Percentiles rank a stretch among this genome's conserved stretches.
These are phyloP conservation scores for Turnera subulata DNA, from an alignment of 345 rosid genomes.

Conservation along the genomic window DNA sequence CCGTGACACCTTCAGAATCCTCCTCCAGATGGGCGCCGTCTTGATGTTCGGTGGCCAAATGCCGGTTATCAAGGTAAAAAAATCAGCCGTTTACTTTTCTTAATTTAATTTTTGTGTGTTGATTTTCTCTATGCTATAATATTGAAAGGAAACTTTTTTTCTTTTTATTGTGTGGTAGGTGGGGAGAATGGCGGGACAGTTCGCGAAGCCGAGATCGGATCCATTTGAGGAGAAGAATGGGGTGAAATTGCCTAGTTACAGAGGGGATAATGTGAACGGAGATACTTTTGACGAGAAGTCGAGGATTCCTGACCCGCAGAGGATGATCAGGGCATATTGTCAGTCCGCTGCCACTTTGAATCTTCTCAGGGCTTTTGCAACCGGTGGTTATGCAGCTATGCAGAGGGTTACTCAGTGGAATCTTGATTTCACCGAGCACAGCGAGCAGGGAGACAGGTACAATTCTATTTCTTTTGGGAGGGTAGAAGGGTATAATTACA, in stretches of 20 bases:
- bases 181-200: slow-evolving; percentile 31
- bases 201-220: slow-evolving; percentile 30
- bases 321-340: slow-evolving; percentile 31
- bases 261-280: slow-evolving; percentile 27
- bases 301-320: slow-evolving; percentile 24
- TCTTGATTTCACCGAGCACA: slow-evolving; percentile 26
- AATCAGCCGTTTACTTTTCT: background rate
- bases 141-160: background rate
- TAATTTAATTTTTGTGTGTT: background rate
- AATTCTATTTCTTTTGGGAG: background rate
- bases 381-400: slow-evolving; percentile 31
- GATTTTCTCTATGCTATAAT: background rate
- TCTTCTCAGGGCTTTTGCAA: slow-evolving; percentile 29
- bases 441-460: slow-evolving; percentile 31
- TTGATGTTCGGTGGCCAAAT: slow-evolving; percentile 31
- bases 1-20: slow-evolving; percentile 26
- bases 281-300: slow-evolving; percentile 26
- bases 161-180: slow-evolving; percentile 8
- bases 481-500: too few species aligned
- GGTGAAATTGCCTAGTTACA: slow-evolving; percentile 28
- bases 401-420: slow-evolving; percentile 32
- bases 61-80: slow-evolving; percentile 26
- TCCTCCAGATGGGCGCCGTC: slow-evolving; percentile 28
- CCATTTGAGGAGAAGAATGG: slow-evolving; percentile 23
- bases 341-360: slow-evolving; percentile 29